These are phyloP conservation scores for Myriosclerotinia duriaeana DNA, from an alignment of 2,329 filamentous ascomycete genomes.

Conservation along the genomic window DNA sequence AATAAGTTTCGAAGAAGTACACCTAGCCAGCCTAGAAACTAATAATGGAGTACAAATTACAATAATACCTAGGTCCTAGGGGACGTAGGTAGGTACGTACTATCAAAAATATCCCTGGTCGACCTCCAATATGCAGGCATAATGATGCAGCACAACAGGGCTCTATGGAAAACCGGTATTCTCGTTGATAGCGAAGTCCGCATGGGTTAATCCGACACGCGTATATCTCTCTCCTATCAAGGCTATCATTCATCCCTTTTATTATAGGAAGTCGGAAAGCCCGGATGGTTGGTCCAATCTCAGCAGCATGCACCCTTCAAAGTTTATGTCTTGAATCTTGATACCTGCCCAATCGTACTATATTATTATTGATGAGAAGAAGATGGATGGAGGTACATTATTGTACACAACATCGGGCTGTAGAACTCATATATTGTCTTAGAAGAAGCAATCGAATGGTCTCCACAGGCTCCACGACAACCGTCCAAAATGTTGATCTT, in stretches of 20 bases:
- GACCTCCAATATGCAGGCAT: slow-evolving; percentile 6
- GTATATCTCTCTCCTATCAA: neutral
- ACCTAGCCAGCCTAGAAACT: no score
- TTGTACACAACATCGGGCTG: slow-evolving; percentile 6
- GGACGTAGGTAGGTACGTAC: no score
- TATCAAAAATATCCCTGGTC: slow-evolving; percentile 3
- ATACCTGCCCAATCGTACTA: slow-evolving; percentile 13
- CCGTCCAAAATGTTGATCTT: neutral
- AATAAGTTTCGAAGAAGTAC: no score
- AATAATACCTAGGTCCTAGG: no score
- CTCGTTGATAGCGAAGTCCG: slow-evolving; percentile 11
- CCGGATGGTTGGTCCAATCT: slow-evolving; percentile 10
- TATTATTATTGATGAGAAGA: neutral
- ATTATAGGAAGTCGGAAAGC: neutral
- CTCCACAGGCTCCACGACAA: slow-evolving; percentile 13
- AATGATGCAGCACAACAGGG: slow-evolving; percentile 2
- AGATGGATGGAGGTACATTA: no score
- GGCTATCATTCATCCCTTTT: no score
- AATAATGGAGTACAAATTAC: no score
- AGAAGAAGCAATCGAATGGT: slow-evolving; percentile 15
- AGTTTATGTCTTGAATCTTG: neutral
- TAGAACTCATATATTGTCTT: slow-evolving; percentile 11
- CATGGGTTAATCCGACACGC: neutral
- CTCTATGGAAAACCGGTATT: slow-evolving; percentile 10
- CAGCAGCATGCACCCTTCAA: neutral